Evolutionary conservation across 225 moss, liverwort and hornwort genomes (phyloP).

Genomic region (Pleurozium schreberi): DNA sequence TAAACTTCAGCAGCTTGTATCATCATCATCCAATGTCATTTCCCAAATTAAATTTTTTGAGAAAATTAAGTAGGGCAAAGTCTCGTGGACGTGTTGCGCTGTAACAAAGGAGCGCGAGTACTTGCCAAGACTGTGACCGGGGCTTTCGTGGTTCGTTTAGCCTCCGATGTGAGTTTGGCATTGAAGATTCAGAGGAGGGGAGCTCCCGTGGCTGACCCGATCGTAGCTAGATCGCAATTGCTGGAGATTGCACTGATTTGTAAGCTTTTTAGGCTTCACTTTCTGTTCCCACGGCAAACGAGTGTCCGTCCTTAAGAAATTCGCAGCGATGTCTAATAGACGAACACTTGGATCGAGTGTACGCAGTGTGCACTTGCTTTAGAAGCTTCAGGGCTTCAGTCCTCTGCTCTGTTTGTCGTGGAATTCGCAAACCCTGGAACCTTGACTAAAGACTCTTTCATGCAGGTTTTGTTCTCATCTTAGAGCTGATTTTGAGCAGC

Average conservation of each 20-base stretch:
- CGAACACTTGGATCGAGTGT: neutral
- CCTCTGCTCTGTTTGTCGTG: neutral
- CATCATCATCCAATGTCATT: too few relatives aligned
- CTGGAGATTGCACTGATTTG: constrained; percentile 61
- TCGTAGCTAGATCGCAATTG: constrained; percentile 17
- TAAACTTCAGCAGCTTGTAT: too few relatives aligned
- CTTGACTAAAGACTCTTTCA: neutral
- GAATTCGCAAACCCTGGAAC: neutral
- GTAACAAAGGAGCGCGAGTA: constrained; percentile 28
- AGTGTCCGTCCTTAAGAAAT: neutral
- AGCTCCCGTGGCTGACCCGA: constrained; percentile 10
- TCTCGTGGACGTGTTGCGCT: constrained; percentile 20
- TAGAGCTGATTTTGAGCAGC: constrained; percentile 50
- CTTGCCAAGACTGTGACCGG: constrained; percentile 41
- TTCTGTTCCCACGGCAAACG: neutral
- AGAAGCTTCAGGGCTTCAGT: neutral
- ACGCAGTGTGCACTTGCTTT: neutral
- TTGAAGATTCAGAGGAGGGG: constrained; percentile 3
- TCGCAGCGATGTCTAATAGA: neutral
- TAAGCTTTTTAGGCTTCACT: neutral
- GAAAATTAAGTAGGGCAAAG: too few relatives aligned
- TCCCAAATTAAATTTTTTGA: too few relatives aligned
- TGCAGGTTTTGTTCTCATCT: constrained; percentile 61
- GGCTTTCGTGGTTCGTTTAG: constrained; percentile 47
- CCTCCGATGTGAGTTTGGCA: constrained; percentile 28